phyloP scores from a whole-genome alignment of 805 yeast genomes.

The Starmerella sirachaensis region DNA sequence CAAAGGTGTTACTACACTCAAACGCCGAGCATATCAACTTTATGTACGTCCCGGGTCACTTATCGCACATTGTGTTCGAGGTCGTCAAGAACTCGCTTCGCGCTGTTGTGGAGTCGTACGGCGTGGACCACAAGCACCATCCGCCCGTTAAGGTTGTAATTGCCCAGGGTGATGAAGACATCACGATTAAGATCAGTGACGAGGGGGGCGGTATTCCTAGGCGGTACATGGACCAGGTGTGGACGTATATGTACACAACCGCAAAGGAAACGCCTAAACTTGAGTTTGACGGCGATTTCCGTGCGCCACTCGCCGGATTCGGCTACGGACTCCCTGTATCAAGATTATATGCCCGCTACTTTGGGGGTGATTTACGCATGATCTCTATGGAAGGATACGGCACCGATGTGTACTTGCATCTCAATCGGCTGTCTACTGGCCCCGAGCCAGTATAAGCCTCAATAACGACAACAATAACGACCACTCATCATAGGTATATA shows the following conservation, averaged over 20 bases:
- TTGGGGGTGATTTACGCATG: conserved; percentile 79
- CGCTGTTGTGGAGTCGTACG: conserved; percentile 76
- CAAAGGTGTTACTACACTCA: conserved; percentile 66
- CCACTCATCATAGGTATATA: neutral
- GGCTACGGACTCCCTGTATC: conserved; percentile 88
- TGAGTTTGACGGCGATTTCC: conserved; percentile 54
- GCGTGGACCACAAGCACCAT: conserved; percentile 53
- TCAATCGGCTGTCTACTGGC: conserved; percentile 63
- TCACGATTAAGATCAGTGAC: conserved; percentile 79
- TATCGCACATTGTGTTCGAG: conserved; percentile 83
- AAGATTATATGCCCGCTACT: conserved; percentile 73
- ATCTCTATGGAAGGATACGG: conserved; percentile 93
- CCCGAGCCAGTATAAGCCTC: conserved; percentile 43
- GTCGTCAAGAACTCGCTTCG: conserved; percentile 74
- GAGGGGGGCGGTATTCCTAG: conserved; percentile 93
- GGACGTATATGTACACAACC: conserved; percentile 87
- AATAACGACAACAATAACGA: neutral
- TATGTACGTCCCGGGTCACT: conserved; percentile 88
- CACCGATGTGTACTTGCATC: conserved; percentile 79
- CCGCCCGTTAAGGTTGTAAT: conserved; percentile 82
- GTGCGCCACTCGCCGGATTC: conserved; percentile 89
- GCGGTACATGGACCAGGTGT: conserved; percentile 67
- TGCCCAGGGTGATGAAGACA: conserved; percentile 80
- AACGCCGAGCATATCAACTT: conserved; percentile 57
- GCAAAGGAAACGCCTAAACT: conserved; percentile 60